Evolutionary conservation across 306 rosid genomes (phyloP).

Genomic region (Fagus sylvatica): DNA sequence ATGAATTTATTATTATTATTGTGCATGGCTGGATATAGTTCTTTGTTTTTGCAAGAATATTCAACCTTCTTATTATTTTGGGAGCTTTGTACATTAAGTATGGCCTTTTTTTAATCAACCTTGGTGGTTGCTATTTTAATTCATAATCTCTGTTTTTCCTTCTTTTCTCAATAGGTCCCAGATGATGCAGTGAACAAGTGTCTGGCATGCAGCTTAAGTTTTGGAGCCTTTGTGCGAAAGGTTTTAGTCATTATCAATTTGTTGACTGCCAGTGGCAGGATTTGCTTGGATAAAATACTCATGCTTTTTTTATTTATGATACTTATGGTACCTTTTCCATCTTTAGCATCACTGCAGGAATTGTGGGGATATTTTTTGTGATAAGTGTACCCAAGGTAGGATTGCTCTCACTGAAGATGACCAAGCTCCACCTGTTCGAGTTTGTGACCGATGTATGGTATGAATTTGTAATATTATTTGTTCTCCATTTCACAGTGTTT

Average conservation of each 20-base stretch:
- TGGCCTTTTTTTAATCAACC: no score
- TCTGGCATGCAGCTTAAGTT: slow-evolving; percentile 69
- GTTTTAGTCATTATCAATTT: slow-evolving; percentile 19
- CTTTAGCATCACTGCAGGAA: slow-evolving; percentile 93
- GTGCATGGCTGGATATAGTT: no score
- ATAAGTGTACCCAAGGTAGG: slow-evolving; percentile 90
- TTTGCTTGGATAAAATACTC: not conserved
- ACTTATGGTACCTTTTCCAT: not conserved
- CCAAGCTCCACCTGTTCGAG: slow-evolving; percentile 85
- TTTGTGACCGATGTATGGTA: slow-evolving; percentile 97
- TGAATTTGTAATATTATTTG: slow-evolving; percentile 7
- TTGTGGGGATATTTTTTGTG: slow-evolving; percentile 97
- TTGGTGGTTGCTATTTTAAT: not conserved
- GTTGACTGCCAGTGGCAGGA: no score
- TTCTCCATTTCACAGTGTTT: not conserved
- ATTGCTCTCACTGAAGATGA: slow-evolving; percentile 83
- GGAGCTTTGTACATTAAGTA: no score
- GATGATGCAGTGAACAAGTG: slow-evolving; percentile 95
- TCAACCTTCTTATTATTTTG: no score
- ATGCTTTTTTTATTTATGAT: not conserved
- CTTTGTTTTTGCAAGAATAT: no score
- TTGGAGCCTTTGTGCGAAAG: slow-evolving; percentile 75
- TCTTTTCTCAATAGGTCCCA: slow-evolving; percentile 55
- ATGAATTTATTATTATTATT: no score
- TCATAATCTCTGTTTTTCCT: slow-evolving; percentile 12